Conservation (phyloP, 257 asterid genomes). For the Cruciata laevipes region DNA sequence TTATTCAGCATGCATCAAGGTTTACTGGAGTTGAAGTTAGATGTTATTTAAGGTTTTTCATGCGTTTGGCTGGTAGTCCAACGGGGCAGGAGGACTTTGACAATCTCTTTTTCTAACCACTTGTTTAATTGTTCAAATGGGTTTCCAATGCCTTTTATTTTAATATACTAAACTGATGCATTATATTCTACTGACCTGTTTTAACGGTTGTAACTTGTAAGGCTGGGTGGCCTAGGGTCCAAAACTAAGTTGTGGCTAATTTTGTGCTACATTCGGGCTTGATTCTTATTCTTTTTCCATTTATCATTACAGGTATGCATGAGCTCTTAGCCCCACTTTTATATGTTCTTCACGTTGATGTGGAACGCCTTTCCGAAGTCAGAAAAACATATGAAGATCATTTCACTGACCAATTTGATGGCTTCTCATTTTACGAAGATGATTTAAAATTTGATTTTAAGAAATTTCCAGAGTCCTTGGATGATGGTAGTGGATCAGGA, state of each 20-base stretch:
- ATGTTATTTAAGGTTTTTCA: background rate
- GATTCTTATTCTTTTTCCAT: conserved; percentile 15
- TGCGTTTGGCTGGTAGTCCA: background rate
- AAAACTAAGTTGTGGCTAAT: background rate
- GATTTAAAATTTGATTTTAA: conserved; percentile 64
- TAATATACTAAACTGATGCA: background rate
- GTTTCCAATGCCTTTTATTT: background rate
- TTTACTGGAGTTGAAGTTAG: background rate
- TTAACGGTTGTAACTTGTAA: background rate
- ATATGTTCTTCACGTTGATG: conserved; percentile 73
- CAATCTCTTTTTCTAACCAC: background rate
- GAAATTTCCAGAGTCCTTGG: conserved; percentile 53
- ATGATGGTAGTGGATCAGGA: conserved; percentile 30
- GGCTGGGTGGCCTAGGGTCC: background rate
- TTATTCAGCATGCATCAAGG: background rate
- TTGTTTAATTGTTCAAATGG: background rate
- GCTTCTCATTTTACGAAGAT: conserved; percentile 67
- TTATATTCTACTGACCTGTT: background rate
- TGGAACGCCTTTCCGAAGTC: conserved; percentile 64
- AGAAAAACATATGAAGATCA: conserved; percentile 58
- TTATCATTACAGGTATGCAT: conserved; percentile 68
- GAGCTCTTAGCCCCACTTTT: conserved; percentile 82
- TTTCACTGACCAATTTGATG: conserved; percentile 75
- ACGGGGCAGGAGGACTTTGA: background rate
- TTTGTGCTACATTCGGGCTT: conserved; percentile 6